Evolutionary conservation across 73 alveolate genomes (phyloP).

Genomic region (Halteria grandinella): DNA sequence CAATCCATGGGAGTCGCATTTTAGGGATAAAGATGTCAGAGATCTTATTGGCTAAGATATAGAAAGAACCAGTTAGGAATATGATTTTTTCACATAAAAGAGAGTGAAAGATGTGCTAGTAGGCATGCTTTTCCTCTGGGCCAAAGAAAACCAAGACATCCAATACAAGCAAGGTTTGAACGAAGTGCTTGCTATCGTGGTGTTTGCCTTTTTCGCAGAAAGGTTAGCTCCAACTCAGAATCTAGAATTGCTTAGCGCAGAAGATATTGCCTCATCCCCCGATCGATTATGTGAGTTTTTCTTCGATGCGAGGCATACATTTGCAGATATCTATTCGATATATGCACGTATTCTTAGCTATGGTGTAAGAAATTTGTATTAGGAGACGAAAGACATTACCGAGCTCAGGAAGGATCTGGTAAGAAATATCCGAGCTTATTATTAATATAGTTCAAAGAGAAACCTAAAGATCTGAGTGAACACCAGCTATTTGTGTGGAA

Average conservation of each 20-base stretch:
- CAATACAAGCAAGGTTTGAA: constrained; percentile 93
- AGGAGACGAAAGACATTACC: constrained; percentile 43
- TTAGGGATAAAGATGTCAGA: constrained; percentile 77
- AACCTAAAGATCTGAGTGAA: constrained; percentile 23
- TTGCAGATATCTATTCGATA: constrained; percentile 53
- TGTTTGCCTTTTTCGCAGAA: constrained; percentile 73
- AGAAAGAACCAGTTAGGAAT: constrained; percentile 89
- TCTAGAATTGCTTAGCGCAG: background rate
- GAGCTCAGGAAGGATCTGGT: constrained; percentile 46
- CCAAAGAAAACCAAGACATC: constrained; percentile 77
- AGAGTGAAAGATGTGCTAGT: constrained; percentile 69
- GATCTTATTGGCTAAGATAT: constrained; percentile 82
- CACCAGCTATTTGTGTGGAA: constrained; percentile 54
- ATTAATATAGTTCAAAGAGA: constrained; percentile 21
- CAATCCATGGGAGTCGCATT: constrained; percentile 83
- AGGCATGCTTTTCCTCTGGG: constrained; percentile 80
- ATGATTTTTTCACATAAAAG: constrained; percentile 70
- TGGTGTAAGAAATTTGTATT: constrained; percentile 38
- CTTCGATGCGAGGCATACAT: constrained; percentile 41
- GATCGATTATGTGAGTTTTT: constrained; percentile 30
- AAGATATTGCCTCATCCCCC: constrained; percentile 6
- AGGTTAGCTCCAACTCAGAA: background rate
- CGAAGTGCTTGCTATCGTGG: constrained; percentile 82
- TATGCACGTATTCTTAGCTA: constrained; percentile 1
- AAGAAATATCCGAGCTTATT: background rate